Evolutionary conservation across 306 rosid genomes (phyloP).

Genomic region (Hippophae gyantsensis): DNA sequence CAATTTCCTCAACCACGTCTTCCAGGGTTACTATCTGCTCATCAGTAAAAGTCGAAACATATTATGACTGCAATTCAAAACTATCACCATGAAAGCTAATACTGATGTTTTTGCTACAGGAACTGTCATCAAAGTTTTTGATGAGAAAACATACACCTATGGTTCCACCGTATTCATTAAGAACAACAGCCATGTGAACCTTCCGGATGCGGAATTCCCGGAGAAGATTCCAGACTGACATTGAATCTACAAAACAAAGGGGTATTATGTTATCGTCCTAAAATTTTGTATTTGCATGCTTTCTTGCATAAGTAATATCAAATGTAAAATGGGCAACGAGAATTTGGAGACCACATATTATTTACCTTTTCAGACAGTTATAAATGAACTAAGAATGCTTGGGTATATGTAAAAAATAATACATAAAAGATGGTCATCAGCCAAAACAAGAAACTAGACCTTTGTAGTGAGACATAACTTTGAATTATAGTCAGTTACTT

Average conservation of each 20-base stretch:
- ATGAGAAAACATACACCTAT: constrained; percentile 64
- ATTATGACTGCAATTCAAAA: background rate
- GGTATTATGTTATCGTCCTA: constrained; percentile 20
- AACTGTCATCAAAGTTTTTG: background rate
- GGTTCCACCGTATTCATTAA: constrained; percentile 98
- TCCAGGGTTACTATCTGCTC: constrained; percentile 82
- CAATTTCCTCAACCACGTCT: constrained; percentile 98
- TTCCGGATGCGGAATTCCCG: constrained; percentile 95
- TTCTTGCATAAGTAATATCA: too few relatives aligned
- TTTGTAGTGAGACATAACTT: too few relatives aligned
- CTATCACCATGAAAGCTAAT: background rate
- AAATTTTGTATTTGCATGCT: background rate
- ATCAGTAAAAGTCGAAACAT: background rate
- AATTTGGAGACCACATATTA: too few relatives aligned
- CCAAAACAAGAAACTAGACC: too few relatives aligned
- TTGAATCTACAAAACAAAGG: constrained; percentile 67
- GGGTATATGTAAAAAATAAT: too few relatives aligned
- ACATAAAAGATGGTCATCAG: too few relatives aligned
- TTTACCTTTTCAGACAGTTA: too few relatives aligned
- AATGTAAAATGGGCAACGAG: too few relatives aligned
- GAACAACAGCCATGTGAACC: constrained; percentile 99
- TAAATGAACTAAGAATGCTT: too few relatives aligned
- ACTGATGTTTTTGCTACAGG: constrained; percentile 3
- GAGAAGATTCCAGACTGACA: constrained; percentile 99
- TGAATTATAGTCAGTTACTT: too few relatives aligned